Evolutionary conservation across 257 asterid genomes (phyloP), one percentile per base, ranked within the genome.

Genomic region (Petrea volubilis): DNA sequence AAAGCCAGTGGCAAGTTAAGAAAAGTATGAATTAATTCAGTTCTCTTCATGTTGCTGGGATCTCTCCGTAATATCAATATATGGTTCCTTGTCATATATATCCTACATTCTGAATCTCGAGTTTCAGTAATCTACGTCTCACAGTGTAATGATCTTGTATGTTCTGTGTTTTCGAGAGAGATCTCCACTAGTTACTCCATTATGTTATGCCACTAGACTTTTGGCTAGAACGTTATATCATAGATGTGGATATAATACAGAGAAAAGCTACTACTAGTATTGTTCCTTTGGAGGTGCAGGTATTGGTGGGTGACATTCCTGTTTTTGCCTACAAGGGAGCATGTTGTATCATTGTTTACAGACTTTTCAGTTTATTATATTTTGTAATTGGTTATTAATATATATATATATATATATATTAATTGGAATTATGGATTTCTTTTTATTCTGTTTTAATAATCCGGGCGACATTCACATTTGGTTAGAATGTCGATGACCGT

Each of bases 1-100:
- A 66, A 78, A 78, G 59, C 74, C 91, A 21, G 74, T 74, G 58
- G 88, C 94, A 62, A 83, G 80, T 64, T 87, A 76, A 83, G 70
- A 21, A 25, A 50, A 63, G 28, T 38, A 7, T 1, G 10, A 12
- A 5, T 4, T 38, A 46, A 47, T 11, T 7, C 58, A 58, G 27
- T 67, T 60, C 44, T 43, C 72, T 55, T 47, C 67, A 7, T 29
- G 57, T 2, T 59, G 57, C 64, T 64, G 66, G 51, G 56, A 73
- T 71, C 27, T 74, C 52, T 61, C 27, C 27, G 18, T 23, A 5
- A 33, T 25, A 18, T 58, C 21, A 47, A 15, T 64, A 55, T 56
- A 46, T n/a, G 44, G 33, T 64, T 73, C 46, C 58, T 55, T 55
- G 15, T 53, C 49, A 27, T 64, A 53, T 38, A 28, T 38, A 28